These are phyloP conservation scores for Sergeia podlipaevii DNA, from an alignment of 208 protist species.

Conservation along the genomic window DNA sequence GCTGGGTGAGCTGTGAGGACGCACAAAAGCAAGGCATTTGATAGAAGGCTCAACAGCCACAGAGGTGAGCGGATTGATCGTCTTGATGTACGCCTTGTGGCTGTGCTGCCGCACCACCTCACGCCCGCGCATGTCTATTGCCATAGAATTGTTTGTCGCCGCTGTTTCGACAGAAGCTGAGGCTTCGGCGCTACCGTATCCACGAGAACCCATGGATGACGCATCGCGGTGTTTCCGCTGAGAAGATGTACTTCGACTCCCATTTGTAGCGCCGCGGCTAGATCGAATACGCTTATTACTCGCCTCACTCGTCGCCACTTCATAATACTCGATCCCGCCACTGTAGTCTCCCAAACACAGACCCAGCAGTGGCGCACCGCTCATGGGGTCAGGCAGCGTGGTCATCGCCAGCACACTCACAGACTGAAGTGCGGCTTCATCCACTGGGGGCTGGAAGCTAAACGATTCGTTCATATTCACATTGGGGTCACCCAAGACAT, in stretches of 20 bases:
- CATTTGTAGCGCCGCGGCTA: not conserved
- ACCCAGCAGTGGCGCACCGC: conserved; percentile 54
- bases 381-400: conserved; percentile 68
- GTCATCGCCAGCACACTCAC: conserved; percentile 68
- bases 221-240: conserved; percentile 13
- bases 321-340: conserved; percentile 79
- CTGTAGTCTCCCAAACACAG: conserved; percentile 79
- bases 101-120: conserved; percentile 70
- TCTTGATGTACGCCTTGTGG: conserved; percentile 79
- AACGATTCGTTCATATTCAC: conserved; percentile 22
- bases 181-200: conserved; percentile 11
- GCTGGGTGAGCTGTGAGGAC: conserved; percentile 59
- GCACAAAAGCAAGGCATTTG: conserved; percentile 68
- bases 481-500: conserved; percentile 1
- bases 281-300: conserved; percentile 32
- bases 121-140: conserved; percentile 43
- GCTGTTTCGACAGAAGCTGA: conserved; percentile 29
- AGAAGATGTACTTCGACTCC: conserved; percentile 1
- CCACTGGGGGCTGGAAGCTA: conserved; percentile 8
- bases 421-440: conserved; percentile 30
- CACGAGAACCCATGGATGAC: conserved; percentile 12
- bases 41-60: conserved; percentile 70
- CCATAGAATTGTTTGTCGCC: conserved; percentile 33
- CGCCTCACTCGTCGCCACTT: conserved; percentile 45
- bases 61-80: conserved; percentile 83